A percentile compares a stretch with the other conserved stretches of the same genome.
Conservation (phyloP, 345 rosid genomes). For the Populus tremula region DNA sequence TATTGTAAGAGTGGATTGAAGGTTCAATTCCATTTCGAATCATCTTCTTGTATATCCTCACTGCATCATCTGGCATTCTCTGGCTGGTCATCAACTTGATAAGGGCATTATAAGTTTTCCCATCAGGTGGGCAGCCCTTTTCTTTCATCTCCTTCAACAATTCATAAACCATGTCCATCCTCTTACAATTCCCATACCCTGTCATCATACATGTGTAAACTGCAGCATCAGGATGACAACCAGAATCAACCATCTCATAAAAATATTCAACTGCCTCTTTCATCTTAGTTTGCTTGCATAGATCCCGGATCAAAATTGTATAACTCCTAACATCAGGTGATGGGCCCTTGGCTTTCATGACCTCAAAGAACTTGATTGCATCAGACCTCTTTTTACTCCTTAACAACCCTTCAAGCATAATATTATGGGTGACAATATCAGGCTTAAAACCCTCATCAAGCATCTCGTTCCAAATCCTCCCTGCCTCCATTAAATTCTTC, state of each 20-base stretch:
- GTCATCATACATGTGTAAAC: constrained; percentile 83
- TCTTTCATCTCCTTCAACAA: constrained; percentile 81
- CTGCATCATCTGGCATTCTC: constrained; percentile 69
- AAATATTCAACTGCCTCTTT: constrained; percentile 65
- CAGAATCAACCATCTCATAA: constrained; percentile 68
- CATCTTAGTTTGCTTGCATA: constrained; percentile 76
- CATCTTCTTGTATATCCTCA: constrained; percentile 65
- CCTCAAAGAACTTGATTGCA: constrained; percentile 72
- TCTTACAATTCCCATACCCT: constrained; percentile 68
- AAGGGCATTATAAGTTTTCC: constrained; percentile 70
- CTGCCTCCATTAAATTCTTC: constrained; percentile 88
- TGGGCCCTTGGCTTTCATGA: constrained; percentile 86
- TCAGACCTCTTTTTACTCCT: constrained; percentile 64
- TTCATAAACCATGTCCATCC: constrained; percentile 61
- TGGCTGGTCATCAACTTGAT: constrained; percentile 69
- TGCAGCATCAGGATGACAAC: constrained; percentile 61
- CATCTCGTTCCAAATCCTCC: constrained; percentile 85
- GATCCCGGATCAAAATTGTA: constrained; percentile 61
- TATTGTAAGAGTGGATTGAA: constrained; percentile 70
- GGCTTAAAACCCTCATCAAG: constrained; percentile 76
- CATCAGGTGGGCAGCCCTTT: constrained; percentile 71
- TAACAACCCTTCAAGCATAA: constrained; percentile 79
- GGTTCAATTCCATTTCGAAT: constrained; percentile 55
- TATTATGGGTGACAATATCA: constrained; percentile 63
- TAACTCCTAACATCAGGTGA: constrained; percentile 63